Percentiles rank a stretch among this genome's conserved stretches.
These are phyloP conservation scores for Pleurotus salmoneostramineus DNA, from an alignment of 768 basidiomycete genomes.

Conservation along the genomic window DNA sequence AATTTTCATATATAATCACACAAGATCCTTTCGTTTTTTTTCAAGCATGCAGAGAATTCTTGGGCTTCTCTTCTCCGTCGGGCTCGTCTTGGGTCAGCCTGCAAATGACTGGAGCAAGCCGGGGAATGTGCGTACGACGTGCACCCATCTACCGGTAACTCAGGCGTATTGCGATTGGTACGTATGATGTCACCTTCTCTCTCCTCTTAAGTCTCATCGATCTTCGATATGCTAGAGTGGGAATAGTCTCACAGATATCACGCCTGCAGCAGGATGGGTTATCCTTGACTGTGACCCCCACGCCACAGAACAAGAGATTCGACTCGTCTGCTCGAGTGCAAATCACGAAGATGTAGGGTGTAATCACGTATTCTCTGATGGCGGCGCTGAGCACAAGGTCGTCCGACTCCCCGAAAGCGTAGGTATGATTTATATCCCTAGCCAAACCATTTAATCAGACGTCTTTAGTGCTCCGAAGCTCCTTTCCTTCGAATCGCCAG, in stretches of 20 bases:
- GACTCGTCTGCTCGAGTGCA: slow-evolving; percentile 21
- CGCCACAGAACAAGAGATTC: slow-evolving; percentile 24
- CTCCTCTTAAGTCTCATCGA: neutral
- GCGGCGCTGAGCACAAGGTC: neutral
- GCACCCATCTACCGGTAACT: slow-evolving; percentile 3
- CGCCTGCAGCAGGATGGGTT: slow-evolving; percentile 31
- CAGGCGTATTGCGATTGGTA: slow-evolving; percentile 11
- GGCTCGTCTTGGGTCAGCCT: neutral
- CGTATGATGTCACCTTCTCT: neutral
- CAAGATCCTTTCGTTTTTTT: too few species aligned
- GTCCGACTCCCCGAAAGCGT: slow-evolving; percentile 3
- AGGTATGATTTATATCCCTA: neutral
- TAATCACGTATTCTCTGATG: neutral
- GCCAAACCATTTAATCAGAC: neutral
- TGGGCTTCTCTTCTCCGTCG: too few species aligned
- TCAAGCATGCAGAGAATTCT: too few species aligned
- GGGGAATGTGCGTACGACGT: slow-evolving; percentile 5
- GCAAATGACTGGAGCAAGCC: slow-evolving; percentile 3
- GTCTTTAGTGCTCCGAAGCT: neutral
- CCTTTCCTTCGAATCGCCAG: slow-evolving; percentile 3
- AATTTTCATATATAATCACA: too few species aligned
- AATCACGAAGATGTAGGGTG: neutral
- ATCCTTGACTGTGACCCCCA: slow-evolving; percentile 29
- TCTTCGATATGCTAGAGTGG: slow-evolving; percentile 7
- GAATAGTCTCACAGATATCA: slow-evolving; percentile 17